Base-by-base conservation (phyloP, 1,139 yeast genomes). In the Debaryomycetaceae sp. region DNA sequence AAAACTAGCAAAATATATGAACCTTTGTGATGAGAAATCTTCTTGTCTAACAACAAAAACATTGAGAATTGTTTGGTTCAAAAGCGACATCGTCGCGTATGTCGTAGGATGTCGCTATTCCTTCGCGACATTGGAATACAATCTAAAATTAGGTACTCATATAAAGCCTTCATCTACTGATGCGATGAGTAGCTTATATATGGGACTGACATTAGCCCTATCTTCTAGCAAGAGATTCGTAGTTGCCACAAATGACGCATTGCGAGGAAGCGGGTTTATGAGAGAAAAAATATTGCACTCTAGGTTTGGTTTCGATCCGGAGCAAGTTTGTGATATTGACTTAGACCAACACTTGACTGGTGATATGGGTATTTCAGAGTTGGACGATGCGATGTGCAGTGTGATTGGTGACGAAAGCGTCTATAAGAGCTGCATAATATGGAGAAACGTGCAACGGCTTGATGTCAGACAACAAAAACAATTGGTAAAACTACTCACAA, bases 131-230 rank as follows among this genome's bases (percentile, higher is more conserved):
- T 34, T 14, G 3, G 13, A 34, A 34, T 34, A 34, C n/a, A 13
- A 34, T 13, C 23, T 14, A n/a, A 34, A 4, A 8, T n/a, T 34
- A 2, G 11, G 31, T 8, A 27, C 11, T 11, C 11, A 27, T 27
- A 27, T 7, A 27, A 27, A 11, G 31, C 8, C 31, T 37, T n/a
- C 13, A 23, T n/a, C 4, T 22, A n/a, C 35, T 36, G 24, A 42
- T 39, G 46, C 22, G 39, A 65, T 65, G 71, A 57, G 64, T 17
- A 58, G 55, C 43, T 41, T 66, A 31, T 54, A 54, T 43, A 53
- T 61, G 13, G 68, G 68, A 5, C 42, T 62, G n/a, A 56, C 66
- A 11, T 48, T 65, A 41, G 60, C 65, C 8, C 46, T 65, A 17
- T 40, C 62, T 5, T 57, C 56, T 17, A 49, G 54, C 27, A 55